A percentile compares a stretch with the other conserved stretches of the same genome.
phyloP scores from a whole-genome alignment of 2,329 filamentous ascomycete genomes.

The Microsporum canis region DNA sequence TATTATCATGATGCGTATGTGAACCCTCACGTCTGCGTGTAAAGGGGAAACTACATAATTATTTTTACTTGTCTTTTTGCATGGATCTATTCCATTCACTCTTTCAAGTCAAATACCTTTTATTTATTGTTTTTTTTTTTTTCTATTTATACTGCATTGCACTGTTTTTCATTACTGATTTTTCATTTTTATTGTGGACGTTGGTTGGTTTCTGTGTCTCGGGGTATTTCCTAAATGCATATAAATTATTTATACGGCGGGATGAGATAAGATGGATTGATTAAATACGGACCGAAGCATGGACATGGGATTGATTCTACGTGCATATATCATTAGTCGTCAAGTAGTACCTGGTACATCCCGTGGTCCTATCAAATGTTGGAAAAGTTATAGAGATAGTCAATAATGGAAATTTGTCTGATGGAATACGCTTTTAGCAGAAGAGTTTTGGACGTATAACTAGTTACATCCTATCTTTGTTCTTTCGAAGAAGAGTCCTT shows the following conservation, averaged over 20 bases:
- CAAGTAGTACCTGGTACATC: background rate
- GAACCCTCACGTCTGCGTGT: background rate
- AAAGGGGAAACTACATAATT: background rate
- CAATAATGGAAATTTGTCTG: background rate
- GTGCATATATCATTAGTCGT: background rate
- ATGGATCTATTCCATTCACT: background rate
- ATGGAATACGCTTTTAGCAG: background rate
- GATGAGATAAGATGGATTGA: slow-evolving; percentile 2
- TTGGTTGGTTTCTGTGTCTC: background rate
- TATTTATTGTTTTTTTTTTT: background rate
- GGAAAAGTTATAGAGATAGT: background rate
- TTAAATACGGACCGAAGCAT: background rate
- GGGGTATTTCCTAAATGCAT: background rate
- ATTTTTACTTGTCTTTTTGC: background rate
- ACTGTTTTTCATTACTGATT: background rate
- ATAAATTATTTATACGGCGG: background rate
- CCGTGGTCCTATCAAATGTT: background rate
- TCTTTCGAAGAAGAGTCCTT: background rate
- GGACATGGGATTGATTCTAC: background rate
- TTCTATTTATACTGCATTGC: background rate
- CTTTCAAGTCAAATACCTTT: background rate
- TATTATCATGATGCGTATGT: background rate
- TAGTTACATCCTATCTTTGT: background rate
- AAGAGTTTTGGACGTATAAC: background rate
- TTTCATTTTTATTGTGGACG: background rate